Conservation (phyloP, 1,139 yeast species). For the Zygoascus hellenicus region DNA sequence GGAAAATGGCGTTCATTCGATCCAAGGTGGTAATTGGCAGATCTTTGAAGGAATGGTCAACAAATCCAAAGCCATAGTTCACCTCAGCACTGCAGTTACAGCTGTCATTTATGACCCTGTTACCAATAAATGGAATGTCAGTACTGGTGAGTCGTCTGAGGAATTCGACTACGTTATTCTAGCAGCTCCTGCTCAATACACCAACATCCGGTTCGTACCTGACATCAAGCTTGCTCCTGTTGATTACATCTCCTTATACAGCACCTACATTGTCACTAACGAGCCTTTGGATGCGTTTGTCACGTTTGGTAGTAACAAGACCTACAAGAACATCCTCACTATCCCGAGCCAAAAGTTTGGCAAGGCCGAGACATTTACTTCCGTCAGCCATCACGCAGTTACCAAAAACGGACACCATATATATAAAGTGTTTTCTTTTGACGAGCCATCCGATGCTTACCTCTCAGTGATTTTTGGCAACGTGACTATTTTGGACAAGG, state of each 20-base stretch:
- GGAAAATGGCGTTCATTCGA: slow-evolving; percentile 27
- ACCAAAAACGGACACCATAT: slow-evolving; percentile 29
- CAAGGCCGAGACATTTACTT: slow-evolving; percentile 11
- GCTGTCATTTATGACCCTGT: slow-evolving; percentile 15
- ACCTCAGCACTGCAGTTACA: slow-evolving; percentile 29
- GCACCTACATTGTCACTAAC: slow-evolving; percentile 27
- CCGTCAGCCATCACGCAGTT: slow-evolving; percentile 28
- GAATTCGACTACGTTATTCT: slow-evolving; percentile 39
- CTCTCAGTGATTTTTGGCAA: slow-evolving; percentile 14
- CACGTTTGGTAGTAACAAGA: slow-evolving; percentile 20
- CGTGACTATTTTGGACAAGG: slow-evolving; percentile 10
- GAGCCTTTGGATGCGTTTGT: slow-evolving; percentile 14
- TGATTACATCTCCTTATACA: slow-evolving; percentile 32
- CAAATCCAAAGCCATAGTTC: slow-evolving; percentile 31
- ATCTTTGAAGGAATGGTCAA: slow-evolving; percentile 38
- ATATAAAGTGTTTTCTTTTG: slow-evolving; percentile 39
- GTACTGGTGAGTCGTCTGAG: slow-evolving; percentile 17
- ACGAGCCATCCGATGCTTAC: slow-evolving; percentile 22
- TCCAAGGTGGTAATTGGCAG: slow-evolving; percentile 41
- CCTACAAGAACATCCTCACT: slow-evolving; percentile 28
- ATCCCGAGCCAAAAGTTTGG: slow-evolving; percentile 7
- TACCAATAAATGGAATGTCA: slow-evolving; percentile 18
- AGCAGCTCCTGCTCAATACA: slow-evolving; percentile 38
- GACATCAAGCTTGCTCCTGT: slow-evolving; percentile 19
- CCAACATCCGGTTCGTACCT: slow-evolving; percentile 24